Evolutionary conservation across 2,329 filamentous ascomycete species (phyloP), one percentile per base, ranked within the genome.

Genomic region (Beauveria sp.): DNA sequence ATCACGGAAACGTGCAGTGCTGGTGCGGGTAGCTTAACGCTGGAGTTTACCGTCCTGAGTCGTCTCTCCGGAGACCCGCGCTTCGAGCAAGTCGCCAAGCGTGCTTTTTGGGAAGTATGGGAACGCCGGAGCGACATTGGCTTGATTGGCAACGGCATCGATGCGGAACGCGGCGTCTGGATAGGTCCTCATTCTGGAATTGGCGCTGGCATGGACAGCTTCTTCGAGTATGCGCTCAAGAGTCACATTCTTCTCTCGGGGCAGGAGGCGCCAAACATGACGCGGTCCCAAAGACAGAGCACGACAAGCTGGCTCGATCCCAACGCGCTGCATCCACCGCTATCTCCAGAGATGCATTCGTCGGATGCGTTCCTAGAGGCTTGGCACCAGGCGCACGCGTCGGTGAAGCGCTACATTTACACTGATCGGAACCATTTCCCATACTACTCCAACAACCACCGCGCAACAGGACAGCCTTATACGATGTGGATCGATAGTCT

Each of bases 91-190:
- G 82, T 90, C 18, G 93, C 91, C 1, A 98, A 98, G 74, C 82
- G 90, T 62, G 93, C 95, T 0, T 99, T 99, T 70, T 97, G 93
- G 92, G 89, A 93, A 26, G 91, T 99, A n/a, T 99, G 95, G 95
- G 81, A 88, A 49, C 83, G 90, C 61, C 85, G 93, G 65, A 97
- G 91, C 72, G 84, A 87, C 46, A 91, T 96, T 68, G 91, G 91
- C 4, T 80, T 99, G 26, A 88, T 99, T 65, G 95, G 93, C 8
- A 89, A 91, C 62, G 93, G 93, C 3, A 92, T 99, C 64, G 93
- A 96, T 75, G 91, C 92, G 1, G 93, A 98, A 71, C 89, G 86
- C 31, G 95, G 93, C 0, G 82, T 89, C 67, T 99, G 95, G 95
- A 88, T 95, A 40, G 89, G 89, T 9, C 83, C 90, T 2, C 93